phyloP scores from a whole-genome alignment of 495 filamentous ascomycete species.

The Trichocladium uniseriatum region DNA sequence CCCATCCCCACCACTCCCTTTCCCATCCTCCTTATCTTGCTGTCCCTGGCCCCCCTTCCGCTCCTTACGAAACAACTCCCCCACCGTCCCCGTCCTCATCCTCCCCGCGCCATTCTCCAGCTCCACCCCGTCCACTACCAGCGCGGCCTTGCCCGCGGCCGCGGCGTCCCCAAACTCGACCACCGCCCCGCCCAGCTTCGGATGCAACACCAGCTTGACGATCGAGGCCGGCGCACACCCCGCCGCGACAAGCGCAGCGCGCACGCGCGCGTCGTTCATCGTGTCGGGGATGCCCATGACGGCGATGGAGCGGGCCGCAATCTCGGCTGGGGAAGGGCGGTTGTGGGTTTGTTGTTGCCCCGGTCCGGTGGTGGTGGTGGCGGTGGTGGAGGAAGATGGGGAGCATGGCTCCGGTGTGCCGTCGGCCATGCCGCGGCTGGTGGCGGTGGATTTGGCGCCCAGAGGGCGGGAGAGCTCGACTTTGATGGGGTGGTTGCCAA shows the following conservation, averaged over 20 bases:
- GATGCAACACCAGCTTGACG: conserved; percentile 59
- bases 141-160: conserved; percentile 61
- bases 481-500: conserved; percentile 59
- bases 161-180: conserved; percentile 67
- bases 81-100: conserved; percentile 57
- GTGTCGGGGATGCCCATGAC: conserved; percentile 63
- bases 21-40: conserved; percentile 28
- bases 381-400: conserved; percentile 28
- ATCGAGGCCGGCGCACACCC: conserved; percentile 33
- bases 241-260: conserved; percentile 53
- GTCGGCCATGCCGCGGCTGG: conserved; percentile 16
- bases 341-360: too few species aligned
- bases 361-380: conserved; percentile 13
- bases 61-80: conserved; percentile 49
- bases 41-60: conserved; percentile 13
- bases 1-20: neutral
- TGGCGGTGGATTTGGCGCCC: conserved; percentile 37
- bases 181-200: conserved; percentile 77
- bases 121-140: conserved; percentile 64
- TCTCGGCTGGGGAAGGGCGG: conserved; percentile 23
- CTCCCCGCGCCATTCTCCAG: conserved; percentile 37
- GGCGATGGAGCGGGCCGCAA: conserved; percentile 47
- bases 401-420: conserved; percentile 7
- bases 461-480: conserved; percentile 50
- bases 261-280: conserved; percentile 60